Evolutionary conservation across 2,329 filamentous ascomycete genomes (phyloP).

Genomic region (Colletotrichum sp.): DNA sequence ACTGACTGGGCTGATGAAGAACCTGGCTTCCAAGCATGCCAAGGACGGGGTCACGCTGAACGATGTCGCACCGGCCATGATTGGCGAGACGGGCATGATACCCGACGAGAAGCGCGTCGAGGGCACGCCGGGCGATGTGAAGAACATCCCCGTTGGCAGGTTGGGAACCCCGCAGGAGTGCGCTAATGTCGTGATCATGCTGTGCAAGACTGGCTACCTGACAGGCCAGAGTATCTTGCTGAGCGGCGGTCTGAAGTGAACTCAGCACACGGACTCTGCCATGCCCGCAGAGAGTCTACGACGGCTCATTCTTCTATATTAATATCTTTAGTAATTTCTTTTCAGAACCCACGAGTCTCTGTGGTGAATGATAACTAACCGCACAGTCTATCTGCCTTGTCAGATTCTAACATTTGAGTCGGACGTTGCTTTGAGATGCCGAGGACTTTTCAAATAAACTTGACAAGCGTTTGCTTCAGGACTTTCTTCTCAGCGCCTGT

Average conservation of each 20-base stretch:
- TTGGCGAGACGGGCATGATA: slow-evolving; percentile 68
- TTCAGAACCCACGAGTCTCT: neutral
- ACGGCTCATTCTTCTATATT: neutral
- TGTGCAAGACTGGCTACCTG: slow-evolving; percentile 64
- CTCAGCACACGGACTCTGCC: neutral
- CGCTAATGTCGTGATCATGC: slow-evolving; percentile 65
- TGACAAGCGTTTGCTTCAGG: neutral
- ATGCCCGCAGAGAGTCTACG: neutral
- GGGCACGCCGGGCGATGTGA: slow-evolving; percentile 62
- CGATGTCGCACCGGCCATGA: slow-evolving; percentile 73
- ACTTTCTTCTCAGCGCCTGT: neutral
- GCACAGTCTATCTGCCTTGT: neutral
- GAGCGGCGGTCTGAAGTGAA: slow-evolving; percentile 55
- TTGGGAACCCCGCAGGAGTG: slow-evolving; percentile 64
- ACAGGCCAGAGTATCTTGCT: slow-evolving; percentile 61
- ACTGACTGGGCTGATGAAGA: slow-evolving; percentile 69
- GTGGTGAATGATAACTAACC: neutral
- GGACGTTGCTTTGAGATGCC: neutral
- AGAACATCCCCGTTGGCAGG: slow-evolving; percentile 63
- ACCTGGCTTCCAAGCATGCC: slow-evolving; percentile 63
- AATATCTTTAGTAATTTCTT: neutral
- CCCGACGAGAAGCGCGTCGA: slow-evolving; percentile 55
- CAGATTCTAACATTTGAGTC: neutral
- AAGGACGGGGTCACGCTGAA: slow-evolving; percentile 69
- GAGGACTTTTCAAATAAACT: neutral